A percentile compares a stretch with the other conserved stretches of the same genome.
Evolutionary conservation across 305 asterid genomes (phyloP).

Genomic region (Lippia alba): DNA sequence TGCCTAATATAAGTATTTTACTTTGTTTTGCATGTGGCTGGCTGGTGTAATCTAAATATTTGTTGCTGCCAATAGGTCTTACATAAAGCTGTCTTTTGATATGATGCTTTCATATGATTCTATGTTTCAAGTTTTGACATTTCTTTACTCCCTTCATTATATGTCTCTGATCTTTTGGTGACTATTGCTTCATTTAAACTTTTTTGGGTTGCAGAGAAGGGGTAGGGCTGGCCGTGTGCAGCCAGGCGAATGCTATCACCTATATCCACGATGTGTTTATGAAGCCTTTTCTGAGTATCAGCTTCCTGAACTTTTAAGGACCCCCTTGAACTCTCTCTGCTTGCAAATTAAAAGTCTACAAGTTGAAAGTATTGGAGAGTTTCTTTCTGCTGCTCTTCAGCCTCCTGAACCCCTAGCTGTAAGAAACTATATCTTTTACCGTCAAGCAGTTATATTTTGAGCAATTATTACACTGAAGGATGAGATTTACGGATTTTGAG

Average conservation of each 20-base stretch:
- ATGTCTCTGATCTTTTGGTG: constrained; percentile 26
- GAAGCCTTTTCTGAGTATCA: constrained; percentile 97
- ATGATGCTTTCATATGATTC: constrained; percentile 14
- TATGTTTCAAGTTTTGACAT: constrained; percentile 11
- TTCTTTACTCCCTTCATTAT: constrained; percentile 18
- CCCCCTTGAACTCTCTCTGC: constrained; percentile 97
- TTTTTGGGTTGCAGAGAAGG: constrained; percentile 75
- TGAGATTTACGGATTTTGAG: background rate
- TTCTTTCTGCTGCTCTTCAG: constrained; percentile 96
- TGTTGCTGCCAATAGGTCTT: constrained; percentile 20
- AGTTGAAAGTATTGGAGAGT: constrained; percentile 83
- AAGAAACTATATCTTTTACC: constrained; percentile 42
- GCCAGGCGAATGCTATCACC: constrained; percentile 97
- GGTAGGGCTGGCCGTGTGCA: constrained; percentile 99
- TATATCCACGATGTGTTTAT: constrained; percentile 90
- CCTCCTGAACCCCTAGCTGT: constrained; percentile 96
- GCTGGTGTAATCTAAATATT: constrained; percentile 13
- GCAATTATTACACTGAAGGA: constrained; percentile 18
- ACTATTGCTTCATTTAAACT: constrained; percentile 27
- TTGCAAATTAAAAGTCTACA: constrained; percentile 96
- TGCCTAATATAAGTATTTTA: constrained; percentile 16
- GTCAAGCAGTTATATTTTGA: constrained; percentile 21
- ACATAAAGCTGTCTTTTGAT: constrained; percentile 18
- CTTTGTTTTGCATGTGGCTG: constrained; percentile 26
- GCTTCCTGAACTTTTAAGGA: constrained; percentile 96